Evolutionary conservation across 305 asterid genomes (phyloP), one percentile per base, ranked within the genome.

Genomic region (Fraxinus xanthoxyloides): DNA sequence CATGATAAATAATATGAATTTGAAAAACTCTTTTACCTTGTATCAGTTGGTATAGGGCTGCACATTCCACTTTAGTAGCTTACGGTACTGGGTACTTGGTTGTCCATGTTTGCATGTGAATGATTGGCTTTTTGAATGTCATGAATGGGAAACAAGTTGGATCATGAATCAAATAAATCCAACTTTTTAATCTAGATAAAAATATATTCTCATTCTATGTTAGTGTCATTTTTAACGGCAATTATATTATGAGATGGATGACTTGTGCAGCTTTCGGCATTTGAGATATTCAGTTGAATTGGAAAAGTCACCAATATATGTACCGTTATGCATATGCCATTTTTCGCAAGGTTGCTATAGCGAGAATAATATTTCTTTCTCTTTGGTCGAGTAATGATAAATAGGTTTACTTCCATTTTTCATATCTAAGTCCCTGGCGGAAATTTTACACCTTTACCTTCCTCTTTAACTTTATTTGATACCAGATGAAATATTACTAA

Each of bases 191-290:
- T 51, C 63, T 51, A 51, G 21, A 51, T 51, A 51, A 17, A 69
- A 10, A 24, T 78, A 26, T 19, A 3, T 81, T 40, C 21, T 83
- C 26, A 36, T 48, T 70, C 8, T 51, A 35, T 72, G 4, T 19
- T 54, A 67, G 17, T 19, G 17, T 79, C 40, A 9, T n/a, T 23
- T 70, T 79, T 83, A 85, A 40, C 19, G 77, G 69, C 38, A 56
- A 73, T 61, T 77, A 40, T 32, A 56, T 79, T 77, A 61, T 80
- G 78, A 80, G 48, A 75, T 69, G 79, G 77, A 70, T 81, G 61
- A 51, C 61, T 51, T n/a, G 63, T 3, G 5, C 63, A 51, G 24
- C 63, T 51, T 59, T 19, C 21, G 69, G 30, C 15, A 59, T 59
- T 21, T 7, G 28, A 67, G 74, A 67, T 67, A 7, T 32, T 26